Evolutionary conservation across 331 rosid species (phyloP), one percentile per base, ranked within the genome.

Genomic region (Prunus yedoensis): DNA sequence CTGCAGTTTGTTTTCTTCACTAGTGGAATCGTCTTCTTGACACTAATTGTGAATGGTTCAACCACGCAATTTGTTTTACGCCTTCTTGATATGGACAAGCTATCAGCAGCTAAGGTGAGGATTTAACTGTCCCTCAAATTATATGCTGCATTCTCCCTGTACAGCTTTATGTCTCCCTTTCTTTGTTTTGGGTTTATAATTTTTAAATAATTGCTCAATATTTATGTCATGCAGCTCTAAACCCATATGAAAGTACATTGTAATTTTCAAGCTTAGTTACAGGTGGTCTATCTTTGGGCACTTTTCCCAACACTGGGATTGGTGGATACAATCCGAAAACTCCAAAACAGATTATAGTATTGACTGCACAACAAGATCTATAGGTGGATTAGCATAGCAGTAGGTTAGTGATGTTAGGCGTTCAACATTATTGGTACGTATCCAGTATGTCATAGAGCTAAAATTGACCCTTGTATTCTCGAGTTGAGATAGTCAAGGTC

Each of bases 1-100:
- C 49, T 77, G 81, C 90, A 94, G 97, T 94, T 94, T 85, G 90
- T 94, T 86, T 94, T 94, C 86, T 90, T 91, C 89, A 91, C 98
- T 16, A 95, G 97, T 71, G 98, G 98, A 76, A 91, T 90, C 64
- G 98, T 94, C 83, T 89, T 92, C 83, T 86, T 94, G 88, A 90
- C 99, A 45, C 99, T 94, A 62, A 75, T 88, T 76, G 88, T 92
- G 82, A 94, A 94, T 83, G 99, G 99, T 77, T 94, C 99, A 52
- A 94, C 99, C 70, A 87, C 96, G 38, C 99, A 94, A 75, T 90
- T 92, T 75, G 5, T 92, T 82, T 88, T 92, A 79, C 90, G 65
- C 73, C 86, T 87, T 81, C 86, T 94, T 21, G 75, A 66, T 51
- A 69, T 94, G 97, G 91, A 90, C 71, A 89, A 83, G 78, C 80